These are phyloP conservation scores for Penicillium arizonense DNA, from an alignment of 495 filamentous ascomycete species.

Conservation along the genomic window DNA sequence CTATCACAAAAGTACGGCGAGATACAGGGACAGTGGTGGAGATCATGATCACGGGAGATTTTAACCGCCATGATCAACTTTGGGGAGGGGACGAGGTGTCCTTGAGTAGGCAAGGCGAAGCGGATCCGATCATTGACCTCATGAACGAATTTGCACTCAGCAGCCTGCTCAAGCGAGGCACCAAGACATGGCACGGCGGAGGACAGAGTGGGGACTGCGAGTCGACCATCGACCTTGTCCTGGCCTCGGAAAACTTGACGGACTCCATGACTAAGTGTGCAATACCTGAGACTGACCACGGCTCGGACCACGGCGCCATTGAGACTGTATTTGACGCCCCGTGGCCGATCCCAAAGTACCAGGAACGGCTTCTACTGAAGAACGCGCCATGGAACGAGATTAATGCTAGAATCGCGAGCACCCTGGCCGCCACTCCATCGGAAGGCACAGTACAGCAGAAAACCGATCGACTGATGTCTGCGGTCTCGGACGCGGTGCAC, in stretches of 20 bases:
- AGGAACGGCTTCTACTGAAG: conserved; percentile 26
- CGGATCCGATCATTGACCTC: conserved; percentile 33
- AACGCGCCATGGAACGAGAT: conserved; percentile 29
- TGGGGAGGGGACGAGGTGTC: conserved; percentile 35
- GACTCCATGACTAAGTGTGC: conserved; percentile 22
- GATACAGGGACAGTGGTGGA: conserved; percentile 16
- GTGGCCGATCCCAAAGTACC: conserved; percentile 4
- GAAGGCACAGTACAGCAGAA: conserved; percentile 19
- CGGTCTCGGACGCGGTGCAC: conserved; percentile 8
- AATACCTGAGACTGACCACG: conserved; percentile 25
- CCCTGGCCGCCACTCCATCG: conserved; percentile 14
- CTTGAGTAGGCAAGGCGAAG: conserved; percentile 27
- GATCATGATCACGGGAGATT: conserved; percentile 29
- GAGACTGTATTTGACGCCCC: conserved; percentile 23
- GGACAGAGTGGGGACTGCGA: conserved; percentile 17
- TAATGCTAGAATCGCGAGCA: conserved; percentile 21
- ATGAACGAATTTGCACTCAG: conserved; percentile 29
- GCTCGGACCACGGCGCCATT: conserved; percentile 33
- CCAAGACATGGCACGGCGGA: conserved; percentile 25
- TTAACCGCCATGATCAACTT: conserved; percentile 35
- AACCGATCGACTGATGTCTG: conserved; percentile 17
- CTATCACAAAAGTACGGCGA: conserved; percentile 11
- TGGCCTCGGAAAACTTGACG: conserved; percentile 19
- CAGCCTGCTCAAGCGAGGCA: conserved; percentile 30
- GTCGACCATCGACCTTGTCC: conserved; percentile 28